Percentiles rank a stretch among this genome's conserved stretches.
These are phyloP conservation scores for Fusarium pilosicola DNA, from an alignment of 2,329 filamentous ascomycete species.

Conservation along the genomic window DNA sequence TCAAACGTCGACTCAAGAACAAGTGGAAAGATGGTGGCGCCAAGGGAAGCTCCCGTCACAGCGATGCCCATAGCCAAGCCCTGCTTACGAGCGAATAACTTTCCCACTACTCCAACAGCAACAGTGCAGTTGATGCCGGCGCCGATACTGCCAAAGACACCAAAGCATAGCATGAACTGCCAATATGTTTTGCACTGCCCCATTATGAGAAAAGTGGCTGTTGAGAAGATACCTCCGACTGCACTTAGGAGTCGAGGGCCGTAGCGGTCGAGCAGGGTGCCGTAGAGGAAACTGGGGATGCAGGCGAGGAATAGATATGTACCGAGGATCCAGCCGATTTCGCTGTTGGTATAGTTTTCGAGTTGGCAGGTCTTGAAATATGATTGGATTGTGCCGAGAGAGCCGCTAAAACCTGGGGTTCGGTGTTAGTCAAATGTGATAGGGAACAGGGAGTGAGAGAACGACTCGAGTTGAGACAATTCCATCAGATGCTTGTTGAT, in stretches of 20 bases:
- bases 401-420: conserved; percentile 54
- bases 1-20: conserved; percentile 43
- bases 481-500: too few species aligned
- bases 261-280: conserved; percentile 58
- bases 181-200: conserved; percentile 57
- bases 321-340: conserved; percentile 60
- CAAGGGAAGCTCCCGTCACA: conserved; percentile 35
- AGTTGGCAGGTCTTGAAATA: conserved; percentile 57
- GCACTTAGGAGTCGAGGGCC: conserved; percentile 53
- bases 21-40: conserved; percentile 46
- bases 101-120: conserved; percentile 46
- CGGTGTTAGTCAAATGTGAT: not conserved
- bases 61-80: conserved; percentile 27
- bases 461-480: too few species aligned
- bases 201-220: conserved; percentile 54
- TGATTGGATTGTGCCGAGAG: conserved; percentile 57
- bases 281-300: conserved; percentile 55
- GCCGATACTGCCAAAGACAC: conserved; percentile 54
- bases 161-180: conserved; percentile 58
- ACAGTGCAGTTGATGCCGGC: conserved; percentile 48
- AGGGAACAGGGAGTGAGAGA: not conserved
- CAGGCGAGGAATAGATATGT: conserved; percentile 54
- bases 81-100: conserved; percentile 28
- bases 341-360: conserved; percentile 49
- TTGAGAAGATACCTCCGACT: conserved; percentile 48